These are phyloP conservation scores for Leccinum sublutescens DNA, from an alignment of 768 basidiomycete genomes.

Conservation along the genomic window DNA sequence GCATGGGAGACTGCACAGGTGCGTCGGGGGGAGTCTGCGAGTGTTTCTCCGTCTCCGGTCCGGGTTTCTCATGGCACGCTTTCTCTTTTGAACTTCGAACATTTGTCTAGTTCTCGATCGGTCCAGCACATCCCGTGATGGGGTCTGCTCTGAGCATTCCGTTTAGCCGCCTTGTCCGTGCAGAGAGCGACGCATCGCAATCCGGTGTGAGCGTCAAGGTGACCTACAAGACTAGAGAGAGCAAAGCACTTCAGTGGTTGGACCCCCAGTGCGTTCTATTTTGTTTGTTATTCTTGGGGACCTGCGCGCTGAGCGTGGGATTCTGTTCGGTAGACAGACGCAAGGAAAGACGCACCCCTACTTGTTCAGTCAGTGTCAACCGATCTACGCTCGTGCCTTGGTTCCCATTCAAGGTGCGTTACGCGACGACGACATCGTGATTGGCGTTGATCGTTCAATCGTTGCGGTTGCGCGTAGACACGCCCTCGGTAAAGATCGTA, in stretches of 20 bases:
- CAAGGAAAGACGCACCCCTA: slow-evolving; percentile 85
- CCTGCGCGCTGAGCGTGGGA: not conserved
- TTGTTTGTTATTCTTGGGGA: not conserved
- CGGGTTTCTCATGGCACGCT: too few relatives aligned
- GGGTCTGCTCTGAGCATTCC: slow-evolving; percentile 69
- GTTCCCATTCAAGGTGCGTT: slow-evolving; percentile 70
- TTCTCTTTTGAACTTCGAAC: not conserved
- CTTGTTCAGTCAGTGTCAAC: slow-evolving; percentile 93
- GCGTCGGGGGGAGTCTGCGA: slow-evolving; percentile 23
- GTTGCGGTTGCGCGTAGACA: slow-evolving; percentile 47
- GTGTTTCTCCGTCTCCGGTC: too few relatives aligned
- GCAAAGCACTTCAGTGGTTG: slow-evolving; percentile 86
- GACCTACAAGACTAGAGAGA: slow-evolving; percentile 69
- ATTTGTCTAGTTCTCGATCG: slow-evolving; percentile 48
- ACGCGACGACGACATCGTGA: not conserved
- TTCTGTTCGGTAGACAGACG: slow-evolving; percentile 57
- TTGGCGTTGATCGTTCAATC: not conserved
- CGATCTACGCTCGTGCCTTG: slow-evolving; percentile 82
- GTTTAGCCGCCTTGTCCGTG: slow-evolving; percentile 43
- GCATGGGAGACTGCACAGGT: slow-evolving; percentile 46
- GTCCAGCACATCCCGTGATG: slow-evolving; percentile 61
- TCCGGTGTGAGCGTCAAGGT: slow-evolving; percentile 43
- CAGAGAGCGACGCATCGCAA: slow-evolving; percentile 24
- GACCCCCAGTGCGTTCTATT: slow-evolving; percentile 57
- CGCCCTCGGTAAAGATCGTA: slow-evolving; percentile 83